Evolutionary conservation across 1,284 basidiomycete species (phyloP), one percentile per base, ranked within the genome.

Genomic region (Lentinus polychrous): DNA sequence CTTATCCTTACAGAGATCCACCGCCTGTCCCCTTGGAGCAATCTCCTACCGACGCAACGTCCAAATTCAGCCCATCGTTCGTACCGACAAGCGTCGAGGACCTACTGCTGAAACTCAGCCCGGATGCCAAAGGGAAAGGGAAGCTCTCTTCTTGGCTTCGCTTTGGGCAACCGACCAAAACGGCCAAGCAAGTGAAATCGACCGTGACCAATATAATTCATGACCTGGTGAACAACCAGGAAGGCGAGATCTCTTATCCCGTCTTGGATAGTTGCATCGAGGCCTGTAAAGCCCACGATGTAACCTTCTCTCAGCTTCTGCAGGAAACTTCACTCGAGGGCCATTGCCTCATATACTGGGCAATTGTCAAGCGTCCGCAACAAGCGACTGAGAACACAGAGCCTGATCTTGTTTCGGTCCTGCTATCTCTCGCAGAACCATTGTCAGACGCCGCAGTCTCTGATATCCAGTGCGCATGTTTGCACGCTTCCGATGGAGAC

Each of bases 321-420:
- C 83, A 86, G 55, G 78, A 83, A 36, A 71, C 65, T 36, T 77
- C 66, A n/a, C 77, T 86, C 42, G 83, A 86, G 58, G 70, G 67
- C 0, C 79, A 80, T 54, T 78, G 78, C 0, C 77, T 82, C 0
- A 57, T 86, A 1, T 86, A 86, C 53, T 87, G 84, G 84, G 78
- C 77, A 0, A 78, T 86, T 52, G 62, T 86, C 23, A 84, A 61
- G 42, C 59, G 61, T 18, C 55, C 60, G 8, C 24, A 52, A 22
- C 61, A 66, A 11, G 66, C 24, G 18, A 35, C 45, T 14, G 39
- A 32, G 24, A 33, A 44, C 8, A 17, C 23, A 1, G 38, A 48
- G 17, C 27, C 15, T 3, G 75, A 76, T 50, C 64, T 82, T n/a
- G 60, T 81, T 8, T 68, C 70, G 7, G 63, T 71, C 0, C 64